Conservation (phyloP, 2,329 filamentous ascomycete species). For the Aspergillus unguis region DNA sequence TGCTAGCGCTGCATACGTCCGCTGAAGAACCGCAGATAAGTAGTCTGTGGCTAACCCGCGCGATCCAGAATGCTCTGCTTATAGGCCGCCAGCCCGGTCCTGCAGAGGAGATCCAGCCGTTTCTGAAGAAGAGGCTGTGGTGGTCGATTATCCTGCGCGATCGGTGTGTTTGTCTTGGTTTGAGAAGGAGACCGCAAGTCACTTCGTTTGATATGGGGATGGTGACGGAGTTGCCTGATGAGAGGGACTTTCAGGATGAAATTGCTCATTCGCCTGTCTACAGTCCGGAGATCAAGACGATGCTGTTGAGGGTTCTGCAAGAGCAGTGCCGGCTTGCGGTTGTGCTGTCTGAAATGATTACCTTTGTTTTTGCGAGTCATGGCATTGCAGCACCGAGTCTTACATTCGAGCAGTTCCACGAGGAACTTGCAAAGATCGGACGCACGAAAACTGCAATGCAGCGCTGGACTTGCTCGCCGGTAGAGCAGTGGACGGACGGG, state of each 20-base stretch:
- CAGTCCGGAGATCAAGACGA: slow-evolving; percentile 44
- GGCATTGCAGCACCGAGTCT: slow-evolving; percentile 14
- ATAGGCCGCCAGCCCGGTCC: slow-evolving; percentile 46
- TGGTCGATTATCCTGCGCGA: slow-evolving; percentile 56
- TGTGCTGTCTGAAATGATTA: slow-evolving; percentile 48
- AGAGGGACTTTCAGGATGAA: slow-evolving; percentile 48
- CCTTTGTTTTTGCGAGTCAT: slow-evolving; percentile 42
- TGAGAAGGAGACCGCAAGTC: slow-evolving; percentile 52
- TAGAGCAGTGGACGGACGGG: slow-evolving; percentile 1
- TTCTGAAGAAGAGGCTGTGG: slow-evolving; percentile 51
- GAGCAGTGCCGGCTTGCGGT: slow-evolving; percentile 48
- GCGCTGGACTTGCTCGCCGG: slow-evolving; percentile 16
- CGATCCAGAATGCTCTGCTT: slow-evolving; percentile 50
- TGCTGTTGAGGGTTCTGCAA: slow-evolving; percentile 46
- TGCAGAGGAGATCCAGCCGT: slow-evolving; percentile 28
- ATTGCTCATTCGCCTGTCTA: slow-evolving; percentile 48
- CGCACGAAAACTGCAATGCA: slow-evolving; percentile 18
- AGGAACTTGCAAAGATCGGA: slow-evolving; percentile 10
- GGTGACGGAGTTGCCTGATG: slow-evolving; percentile 37
- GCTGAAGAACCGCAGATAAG: slow-evolving; percentile 27
- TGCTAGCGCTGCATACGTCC: slow-evolving; percentile 42
- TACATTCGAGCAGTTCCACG: slow-evolving; percentile 16
- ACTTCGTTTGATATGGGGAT: slow-evolving; percentile 48
- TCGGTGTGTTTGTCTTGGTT: slow-evolving; percentile 49
- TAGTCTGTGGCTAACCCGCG: slow-evolving; percentile 47